A percentile compares a stretch with the other conserved stretches of the same genome.
Conservation (phyloP, 2,329 filamentous ascomycete genomes). For the Fonsecaea erecta region DNA sequence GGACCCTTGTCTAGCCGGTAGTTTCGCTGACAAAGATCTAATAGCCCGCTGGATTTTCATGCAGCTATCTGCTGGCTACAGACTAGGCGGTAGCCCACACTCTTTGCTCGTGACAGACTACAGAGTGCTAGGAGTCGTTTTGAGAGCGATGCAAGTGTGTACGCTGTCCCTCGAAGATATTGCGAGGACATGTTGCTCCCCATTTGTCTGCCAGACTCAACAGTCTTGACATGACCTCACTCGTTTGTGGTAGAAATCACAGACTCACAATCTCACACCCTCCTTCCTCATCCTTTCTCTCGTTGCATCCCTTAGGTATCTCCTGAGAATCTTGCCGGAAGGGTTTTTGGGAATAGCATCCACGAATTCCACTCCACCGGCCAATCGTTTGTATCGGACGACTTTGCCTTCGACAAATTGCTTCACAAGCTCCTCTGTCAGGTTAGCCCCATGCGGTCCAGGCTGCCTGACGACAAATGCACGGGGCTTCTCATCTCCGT, state of each 20-base stretch:
- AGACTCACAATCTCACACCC: slow-evolving; percentile 29
- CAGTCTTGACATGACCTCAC: not conserved
- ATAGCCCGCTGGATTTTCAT: too few species aligned
- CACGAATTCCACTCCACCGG: slow-evolving; percentile 55
- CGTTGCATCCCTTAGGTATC: slow-evolving; percentile 31
- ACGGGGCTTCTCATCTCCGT: slow-evolving; percentile 42
- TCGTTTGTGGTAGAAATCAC: not conserved
- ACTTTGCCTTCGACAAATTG: slow-evolving; percentile 41
- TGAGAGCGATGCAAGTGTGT: too few species aligned
- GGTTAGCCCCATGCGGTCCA: slow-evolving; percentile 23
- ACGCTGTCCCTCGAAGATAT: too few species aligned
- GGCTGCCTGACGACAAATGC: slow-evolving; percentile 51
- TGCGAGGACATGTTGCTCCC: too few species aligned
- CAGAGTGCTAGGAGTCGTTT: too few species aligned
- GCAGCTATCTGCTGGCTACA: too few species aligned
- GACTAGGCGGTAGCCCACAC: too few species aligned
- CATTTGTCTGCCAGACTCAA: too few species aligned
- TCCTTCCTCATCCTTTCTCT: slow-evolving; percentile 27
- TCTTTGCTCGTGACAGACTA: too few species aligned
- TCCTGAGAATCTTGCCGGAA: slow-evolving; percentile 55
- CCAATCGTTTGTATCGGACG: slow-evolving; percentile 55
- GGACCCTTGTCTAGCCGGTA: too few species aligned
- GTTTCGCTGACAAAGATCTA: too few species aligned
- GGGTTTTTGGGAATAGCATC: slow-evolving; percentile 56
- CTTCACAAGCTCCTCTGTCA: slow-evolving; percentile 48